These are phyloP conservation scores for Clitoria ternatea DNA, from an alignment of 306 rosid species.

Conservation along the genomic window DNA sequence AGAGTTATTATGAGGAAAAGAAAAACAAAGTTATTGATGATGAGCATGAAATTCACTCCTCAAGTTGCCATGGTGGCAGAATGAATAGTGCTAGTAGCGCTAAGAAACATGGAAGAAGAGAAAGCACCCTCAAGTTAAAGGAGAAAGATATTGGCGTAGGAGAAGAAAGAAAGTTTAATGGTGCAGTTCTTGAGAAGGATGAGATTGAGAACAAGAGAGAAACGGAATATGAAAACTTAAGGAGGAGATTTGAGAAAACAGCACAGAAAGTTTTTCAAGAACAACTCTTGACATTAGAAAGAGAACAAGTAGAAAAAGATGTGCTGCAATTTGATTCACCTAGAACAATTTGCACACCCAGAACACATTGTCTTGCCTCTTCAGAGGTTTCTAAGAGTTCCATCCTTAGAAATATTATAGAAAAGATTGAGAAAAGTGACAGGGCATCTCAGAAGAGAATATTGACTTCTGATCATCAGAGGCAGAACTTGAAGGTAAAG, in stretches of 20 bases:
- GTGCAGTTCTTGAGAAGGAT: constrained; percentile 20
- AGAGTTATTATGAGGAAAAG: constrained; percentile 28
- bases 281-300: constrained; percentile 32
- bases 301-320: constrained; percentile 30
- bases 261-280: constrained; percentile 33
- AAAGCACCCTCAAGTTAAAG: constrained; percentile 30
- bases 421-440: constrained; percentile 25
- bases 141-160: constrained; percentile 26
- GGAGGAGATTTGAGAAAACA: constrained; percentile 41
- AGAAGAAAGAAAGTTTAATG: constrained; percentile 29
- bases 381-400: constrained; percentile 27
- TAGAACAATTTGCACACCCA: constrained; percentile 41
- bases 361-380: constrained; percentile 29
- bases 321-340: constrained; percentile 35
- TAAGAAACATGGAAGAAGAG: constrained; percentile 29
- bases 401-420: constrained; percentile 29
- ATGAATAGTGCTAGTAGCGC: too few relatives aligned
- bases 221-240: constrained; percentile 37
- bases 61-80: constrained; percentile 25
- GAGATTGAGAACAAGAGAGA: constrained; percentile 25
- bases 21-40: constrained; percentile 28
- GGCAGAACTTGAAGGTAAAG: constrained; percentile 45
- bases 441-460: constrained; percentile 5
- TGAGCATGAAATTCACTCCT: constrained; percentile 28
- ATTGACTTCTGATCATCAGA: constrained; percentile 23